These are phyloP conservation scores for Aspergillus campestris DNA, from an alignment of 495 filamentous ascomycete genomes.

Conservation along the genomic window DNA sequence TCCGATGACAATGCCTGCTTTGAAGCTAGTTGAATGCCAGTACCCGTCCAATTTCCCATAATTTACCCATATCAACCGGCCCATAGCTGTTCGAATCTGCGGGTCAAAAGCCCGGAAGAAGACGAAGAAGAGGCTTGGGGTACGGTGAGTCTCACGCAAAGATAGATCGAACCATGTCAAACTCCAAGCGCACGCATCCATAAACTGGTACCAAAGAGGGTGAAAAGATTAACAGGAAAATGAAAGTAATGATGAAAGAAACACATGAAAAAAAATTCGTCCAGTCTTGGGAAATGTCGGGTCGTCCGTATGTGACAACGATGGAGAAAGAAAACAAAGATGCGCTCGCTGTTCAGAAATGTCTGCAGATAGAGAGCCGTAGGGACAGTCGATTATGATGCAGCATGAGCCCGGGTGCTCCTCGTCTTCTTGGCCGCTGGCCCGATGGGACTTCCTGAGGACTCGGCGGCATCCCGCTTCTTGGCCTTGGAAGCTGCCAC, in stretches of 20 bases:
- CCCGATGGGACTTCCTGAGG: slow-evolving; percentile 14
- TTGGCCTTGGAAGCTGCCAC: slow-evolving; percentile 13
- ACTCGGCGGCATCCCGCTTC: slow-evolving; percentile 24
- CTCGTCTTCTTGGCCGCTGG: slow-evolving; percentile 25
- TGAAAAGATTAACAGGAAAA: no score
- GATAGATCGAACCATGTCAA: no score
- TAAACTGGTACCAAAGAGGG: no score
- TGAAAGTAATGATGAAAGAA: no score
- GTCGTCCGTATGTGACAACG: no score
- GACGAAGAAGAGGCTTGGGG: no score
- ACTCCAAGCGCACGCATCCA: no score
- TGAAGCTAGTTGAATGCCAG: background rate
- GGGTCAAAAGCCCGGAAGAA: no score
- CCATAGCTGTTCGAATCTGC: no score
- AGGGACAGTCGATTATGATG: slow-evolving; percentile 3
- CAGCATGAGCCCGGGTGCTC: slow-evolving; percentile 7
- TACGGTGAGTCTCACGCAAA: no score
- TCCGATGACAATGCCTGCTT: background rate
- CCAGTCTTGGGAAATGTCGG: no score
- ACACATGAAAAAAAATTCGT: no score
- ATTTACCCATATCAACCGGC: background rate
- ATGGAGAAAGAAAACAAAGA: background rate
- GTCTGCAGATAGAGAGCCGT: background rate
- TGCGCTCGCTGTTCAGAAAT: background rate
- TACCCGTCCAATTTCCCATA: slow-evolving; percentile 5